Evolutionary conservation across 768 basidiomycete species (phyloP), one percentile per base, ranked within the genome.

Genomic region (Panellus pusillus): DNA sequence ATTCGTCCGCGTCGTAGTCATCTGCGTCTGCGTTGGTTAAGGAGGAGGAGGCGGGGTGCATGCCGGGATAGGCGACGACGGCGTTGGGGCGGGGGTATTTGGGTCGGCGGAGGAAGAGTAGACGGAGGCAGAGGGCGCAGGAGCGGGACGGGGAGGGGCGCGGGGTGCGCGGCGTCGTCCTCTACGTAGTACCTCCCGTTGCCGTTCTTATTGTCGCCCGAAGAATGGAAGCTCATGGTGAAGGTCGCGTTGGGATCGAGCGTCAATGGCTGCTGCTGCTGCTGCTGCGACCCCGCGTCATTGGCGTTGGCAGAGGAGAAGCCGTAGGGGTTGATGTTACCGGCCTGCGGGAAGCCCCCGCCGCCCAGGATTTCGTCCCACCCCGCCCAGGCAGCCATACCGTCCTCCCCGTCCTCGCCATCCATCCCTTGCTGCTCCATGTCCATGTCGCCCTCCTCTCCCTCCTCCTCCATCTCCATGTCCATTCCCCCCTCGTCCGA

Each of bases 371-470:
- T 44, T 32, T 58, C 57, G 39, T 54, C 52, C 57, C 52, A 53
- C 2, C 48, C 36, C 36, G 47, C 24, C 57, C 56, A 58, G 9
- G n/a, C 11, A 37, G 27, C 39, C 14, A 20, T 40, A 8, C 9
- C 68, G 32, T 65, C 64, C 48, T 70, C 68, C 36, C 74, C 76
- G 44, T 70, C 71, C 48, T 72, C 73, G 55, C 68, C 70, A 29
- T 68, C 66, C 40, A 61, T 40, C 48, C 27, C 17, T 28, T 17
- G 6, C 46, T 5, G 13, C 7, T 8, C 37, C 24, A n/a, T 17
- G 24, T 9, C 14, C 19, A 17, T 28, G 18, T 37, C 35, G 14
- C 15, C 18, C 31, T 36, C 17, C 9, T 29, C 29, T 19, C 8
- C 11, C 39, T 7, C 48, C 18, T 9, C 6, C 31, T 6, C 8